Base-by-base conservation (phyloP, 768 basidiomycete species). In the Tricholoma flavovirens region DNA sequence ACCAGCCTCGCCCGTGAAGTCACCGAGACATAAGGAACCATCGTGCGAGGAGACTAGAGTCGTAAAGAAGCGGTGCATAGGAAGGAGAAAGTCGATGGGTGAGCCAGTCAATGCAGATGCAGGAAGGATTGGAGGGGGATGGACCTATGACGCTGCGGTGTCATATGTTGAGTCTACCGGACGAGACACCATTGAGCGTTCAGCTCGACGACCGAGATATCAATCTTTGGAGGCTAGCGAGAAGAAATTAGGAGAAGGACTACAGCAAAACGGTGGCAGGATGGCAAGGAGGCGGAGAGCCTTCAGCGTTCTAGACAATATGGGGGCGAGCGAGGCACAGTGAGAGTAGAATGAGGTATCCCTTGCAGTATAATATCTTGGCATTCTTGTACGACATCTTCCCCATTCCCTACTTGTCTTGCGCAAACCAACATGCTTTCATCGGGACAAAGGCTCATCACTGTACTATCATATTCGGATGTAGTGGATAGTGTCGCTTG, bases 41-140 rank as follows among this genome's bases (percentile, higher is more conserved):
- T 36, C 38, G 14, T 50, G 51, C 22, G 67, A 64, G 30, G 66
- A 70, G n/a, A 51, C 64, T 24, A 72, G 77, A 50, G 77, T 69
- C 2, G 59, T 82, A 63, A 83, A 84, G 72, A 83, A 81, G 62
- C 73, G 82, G 35, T 83, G 82, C 49, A 71, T 83, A 9, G 77
- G 80, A 7, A 67, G 81, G 54, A 72, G 80, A 52, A 79, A 75
- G 63, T 81, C 79, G 9, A 53, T 74, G 56, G 69, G 62, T 29
- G 75, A 71, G 10, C 66, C 67, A 3, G 36, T 70, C 54, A 67
- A 66, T 49, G 43, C 35, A 24, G 62, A 58, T 6, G 57, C 35
- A 19, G 62, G 59, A 21, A 58, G 59, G 21, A n/a, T 62, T 32
- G 64, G 66, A 56, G 67, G 67, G 7, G 58, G 64, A 8, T 83